Conservation (phyloP, 1,139 yeast species). For the Protomyces gravidus region DNA sequence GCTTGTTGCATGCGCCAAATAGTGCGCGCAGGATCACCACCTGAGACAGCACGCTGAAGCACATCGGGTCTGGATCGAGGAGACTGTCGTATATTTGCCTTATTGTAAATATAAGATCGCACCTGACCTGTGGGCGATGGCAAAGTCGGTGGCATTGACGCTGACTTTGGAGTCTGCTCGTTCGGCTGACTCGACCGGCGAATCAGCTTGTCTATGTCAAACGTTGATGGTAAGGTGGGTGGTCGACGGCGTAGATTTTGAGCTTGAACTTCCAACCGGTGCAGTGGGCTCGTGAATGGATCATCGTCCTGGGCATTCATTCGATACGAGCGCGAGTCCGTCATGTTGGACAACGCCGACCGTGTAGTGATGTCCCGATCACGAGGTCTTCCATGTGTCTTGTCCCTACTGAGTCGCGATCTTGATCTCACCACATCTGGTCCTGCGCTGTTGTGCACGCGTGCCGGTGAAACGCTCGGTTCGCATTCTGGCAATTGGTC, state of each 20-base stretch:
- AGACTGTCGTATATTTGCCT: not conserved
- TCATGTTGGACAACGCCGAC: not conserved
- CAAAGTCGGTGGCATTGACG: not conserved
- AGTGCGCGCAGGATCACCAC: not conserved
- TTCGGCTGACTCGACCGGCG: not conserved
- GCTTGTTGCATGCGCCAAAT: not conserved
- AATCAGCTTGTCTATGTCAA: not conserved
- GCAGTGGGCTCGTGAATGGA: not conserved
- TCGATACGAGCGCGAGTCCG: not conserved
- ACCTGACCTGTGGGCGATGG: not conserved
- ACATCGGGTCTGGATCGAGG: too few relatives aligned
- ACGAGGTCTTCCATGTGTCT: not conserved
- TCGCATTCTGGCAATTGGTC: not conserved
- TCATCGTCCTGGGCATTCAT: not conserved
- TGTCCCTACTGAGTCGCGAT: not conserved
- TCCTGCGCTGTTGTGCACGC: not conserved
- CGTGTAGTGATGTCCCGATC: not conserved
- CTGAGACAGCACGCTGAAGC: too few relatives aligned
- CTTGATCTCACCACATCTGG: not conserved
- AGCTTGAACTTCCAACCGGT: not conserved
- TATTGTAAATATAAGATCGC: not conserved
- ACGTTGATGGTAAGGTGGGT: not conserved
- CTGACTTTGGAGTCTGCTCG: not conserved
- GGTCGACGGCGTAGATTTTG: not conserved
- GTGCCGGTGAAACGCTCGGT: not conserved